Conservation (phyloP, 352 stramenopile species). For the Peronospora tabacina region DNA sequence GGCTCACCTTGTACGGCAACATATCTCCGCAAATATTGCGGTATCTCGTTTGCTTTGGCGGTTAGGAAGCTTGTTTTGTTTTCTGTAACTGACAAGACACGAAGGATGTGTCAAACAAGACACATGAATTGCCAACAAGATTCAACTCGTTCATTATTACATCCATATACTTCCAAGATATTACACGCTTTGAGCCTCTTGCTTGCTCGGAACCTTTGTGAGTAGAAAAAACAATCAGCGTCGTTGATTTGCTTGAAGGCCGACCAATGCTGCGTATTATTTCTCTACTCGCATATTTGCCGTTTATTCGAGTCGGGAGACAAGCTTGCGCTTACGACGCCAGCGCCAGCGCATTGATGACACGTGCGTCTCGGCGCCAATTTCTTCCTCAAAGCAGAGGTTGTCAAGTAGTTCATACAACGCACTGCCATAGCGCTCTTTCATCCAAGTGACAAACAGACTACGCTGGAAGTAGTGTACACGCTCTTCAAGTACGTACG, state of each 20-base stretch:
- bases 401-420: constrained; percentile 84
- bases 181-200: too few relatives aligned
- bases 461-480: constrained; percentile 38
- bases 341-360: constrained; percentile 86
- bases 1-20: too few relatives aligned
- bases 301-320: constrained; percentile 68
- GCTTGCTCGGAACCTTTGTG: too few relatives aligned
- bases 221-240: too few relatives aligned
- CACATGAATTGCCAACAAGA: too few relatives aligned
- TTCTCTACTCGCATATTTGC: not conserved
- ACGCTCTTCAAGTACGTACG: constrained; percentile 74
- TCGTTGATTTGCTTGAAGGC: constrained; percentile 1
- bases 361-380: constrained; percentile 63
- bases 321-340: constrained; percentile 78
- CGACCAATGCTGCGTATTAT: constrained; percentile 1
- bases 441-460: constrained; percentile 83
- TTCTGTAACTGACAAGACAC: too few relatives aligned
- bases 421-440: constrained; percentile 66
- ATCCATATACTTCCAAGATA: too few relatives aligned
- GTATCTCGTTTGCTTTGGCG: too few relatives aligned
- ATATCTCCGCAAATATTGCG: too few relatives aligned
- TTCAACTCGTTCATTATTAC: too few relatives aligned
- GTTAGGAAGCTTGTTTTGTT: too few relatives aligned
- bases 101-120: too few relatives aligned
- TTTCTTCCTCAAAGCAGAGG: constrained; percentile 78